Conservation (phyloP, 768 basidiomycete genomes). For the Leccinellum albellum region DNA sequence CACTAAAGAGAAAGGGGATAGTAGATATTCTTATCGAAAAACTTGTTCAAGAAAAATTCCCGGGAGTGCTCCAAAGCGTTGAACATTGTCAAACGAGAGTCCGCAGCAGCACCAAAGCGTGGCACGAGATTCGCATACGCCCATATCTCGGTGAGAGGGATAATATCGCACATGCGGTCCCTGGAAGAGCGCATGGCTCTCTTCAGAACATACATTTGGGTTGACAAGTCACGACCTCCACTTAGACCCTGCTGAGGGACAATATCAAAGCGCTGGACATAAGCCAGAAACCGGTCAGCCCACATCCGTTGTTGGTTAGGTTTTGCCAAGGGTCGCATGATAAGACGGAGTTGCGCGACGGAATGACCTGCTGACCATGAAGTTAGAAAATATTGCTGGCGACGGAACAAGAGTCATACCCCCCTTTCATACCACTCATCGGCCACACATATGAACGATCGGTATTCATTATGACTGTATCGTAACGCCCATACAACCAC, state of each 20-base stretch:
- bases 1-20: background rate
- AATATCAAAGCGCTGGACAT: background rate
- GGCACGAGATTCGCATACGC: background rate
- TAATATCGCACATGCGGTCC: background rate
- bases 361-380: slow-evolving; percentile 1
- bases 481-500: background rate
- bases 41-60: background rate
- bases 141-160: background rate
- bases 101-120: background rate
- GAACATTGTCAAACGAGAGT: background rate
- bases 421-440: background rate
- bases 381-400: too few relatives aligned
- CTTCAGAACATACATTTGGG: background rate
- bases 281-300: background rate
- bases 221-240: background rate
- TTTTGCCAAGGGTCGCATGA: background rate
- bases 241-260: background rate
- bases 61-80: background rate
- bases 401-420: too few relatives aligned
- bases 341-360: background rate
- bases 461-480: background rate
- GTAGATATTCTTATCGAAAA: background rate
- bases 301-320: background rate
- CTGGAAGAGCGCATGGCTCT: background rate
- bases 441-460: background rate